Evolutionary conservation across 2,329 filamentous ascomycete genomes (phyloP), one percentile per base, ranked within the genome.

Genomic region (Verruconis gallopava): DNA sequence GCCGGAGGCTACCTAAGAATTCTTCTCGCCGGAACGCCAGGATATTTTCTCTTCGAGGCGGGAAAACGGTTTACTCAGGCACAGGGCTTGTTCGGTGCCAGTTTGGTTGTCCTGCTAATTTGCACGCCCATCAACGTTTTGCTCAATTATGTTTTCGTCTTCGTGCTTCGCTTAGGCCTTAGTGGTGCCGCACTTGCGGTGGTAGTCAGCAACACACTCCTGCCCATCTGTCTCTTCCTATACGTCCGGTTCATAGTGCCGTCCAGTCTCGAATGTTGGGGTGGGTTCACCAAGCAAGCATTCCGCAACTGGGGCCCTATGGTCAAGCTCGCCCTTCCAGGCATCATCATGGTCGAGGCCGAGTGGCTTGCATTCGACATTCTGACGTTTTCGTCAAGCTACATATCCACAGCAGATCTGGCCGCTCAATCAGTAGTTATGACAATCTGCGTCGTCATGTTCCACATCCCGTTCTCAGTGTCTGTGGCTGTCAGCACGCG

Each of bases 1-100:
- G 71, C 70, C 0, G 68, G 70, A 11, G 56, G 54, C 0, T 75
- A 72, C 44, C 50, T 74, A 22, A 58, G 62, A 3, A 59, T 69
- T 22, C 64, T 68, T 32, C 55, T 73, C 2, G 51, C 70, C 4
- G 68, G 70, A 0, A 56, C 71, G 1, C 71, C 71, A 1, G 70
- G 69, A 2, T 74, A 72, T 42, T 69, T 67, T 1, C 61, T 62
- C 3, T 75, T 74, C 21, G 71, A 74, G 46, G 67, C 67, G 0
- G 58, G 67, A 2, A 75, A 74, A 50, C 60, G 71, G 0, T 73
- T 72, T 46, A 59, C 72, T 2, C 70, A 74, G 49, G 67, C 71
- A 0, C 71, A 74, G 47, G 70, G 71, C 1, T 59, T 70, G 21
- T 73, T 73, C 55, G 65, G 64, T 22, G 67, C 65, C 1, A 66